A percentile compares a stretch with the other conserved stretches of the same genome.
Conservation (phyloP, 2,329 filamentous ascomycete species). For the Pseudogymnoascus sp. region DNA sequence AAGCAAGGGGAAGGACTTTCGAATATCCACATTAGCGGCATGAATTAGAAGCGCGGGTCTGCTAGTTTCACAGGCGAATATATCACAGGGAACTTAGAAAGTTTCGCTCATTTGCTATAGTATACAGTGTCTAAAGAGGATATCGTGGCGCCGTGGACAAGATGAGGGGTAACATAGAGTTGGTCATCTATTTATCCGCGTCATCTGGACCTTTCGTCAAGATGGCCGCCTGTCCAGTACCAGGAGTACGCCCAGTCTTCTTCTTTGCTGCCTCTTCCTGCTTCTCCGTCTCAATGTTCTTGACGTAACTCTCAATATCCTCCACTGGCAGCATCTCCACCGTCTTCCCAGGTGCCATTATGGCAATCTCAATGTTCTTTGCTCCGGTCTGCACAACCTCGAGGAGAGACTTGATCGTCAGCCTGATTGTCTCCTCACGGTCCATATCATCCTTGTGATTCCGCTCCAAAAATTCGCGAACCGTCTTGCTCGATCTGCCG, state of each 20-base stretch:
- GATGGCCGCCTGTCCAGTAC: slow-evolving; percentile 64
- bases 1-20: slow-evolving; percentile 1
- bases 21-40: slow-evolving; percentile 11
- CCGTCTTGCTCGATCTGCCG: slow-evolving; percentile 95
- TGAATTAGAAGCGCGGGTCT: slow-evolving; percentile 11
- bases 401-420: slow-evolving; percentile 95
- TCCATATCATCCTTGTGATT: slow-evolving; percentile 99
- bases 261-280: slow-evolving; percentile 88
- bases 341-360: slow-evolving; percentile 87
- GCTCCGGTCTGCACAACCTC: slow-evolving; percentile 98
- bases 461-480: slow-evolving; percentile 95
- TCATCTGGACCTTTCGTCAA: slow-evolving; percentile 54
- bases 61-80: slow-evolving; percentile 13
- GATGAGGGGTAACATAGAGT: slow-evolving; percentile 6
- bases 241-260: slow-evolving; percentile 74
- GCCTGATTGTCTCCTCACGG: slow-evolving; percentile 87
- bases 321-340: slow-evolving; percentile 93
- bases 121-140: slow-evolving; percentile 27
- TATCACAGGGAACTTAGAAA: slow-evolving; percentile 7
- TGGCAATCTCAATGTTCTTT: slow-evolving; percentile 99
- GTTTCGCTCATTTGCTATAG: slow-evolving; percentile 28
- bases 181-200: slow-evolving; percentile 17
- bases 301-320: slow-evolving; percentile 95
- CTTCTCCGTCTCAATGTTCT: slow-evolving; percentile 99
- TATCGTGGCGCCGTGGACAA: slow-evolving; percentile 6